A percentile compares a stretch with the other conserved stretches of the same genome.
Conservation (phyloP, 352 stramenopile species). For the Globisporangium cederbergense region DNA sequence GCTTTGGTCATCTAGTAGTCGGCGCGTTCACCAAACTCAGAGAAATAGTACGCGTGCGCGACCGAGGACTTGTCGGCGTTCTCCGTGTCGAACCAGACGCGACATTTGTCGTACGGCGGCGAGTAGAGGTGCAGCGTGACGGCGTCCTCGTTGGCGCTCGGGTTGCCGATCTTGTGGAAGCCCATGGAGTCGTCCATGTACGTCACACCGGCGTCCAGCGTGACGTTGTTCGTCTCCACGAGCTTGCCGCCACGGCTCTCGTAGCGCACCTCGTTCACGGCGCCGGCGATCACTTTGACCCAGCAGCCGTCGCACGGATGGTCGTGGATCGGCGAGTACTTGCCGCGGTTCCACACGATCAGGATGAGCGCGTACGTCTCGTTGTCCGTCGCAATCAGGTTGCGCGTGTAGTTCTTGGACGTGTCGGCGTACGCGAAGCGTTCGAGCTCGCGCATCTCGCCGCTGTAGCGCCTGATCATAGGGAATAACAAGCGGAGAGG, state of each 20-base stretch:
- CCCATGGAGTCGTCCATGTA: constrained; percentile 77
- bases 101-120: constrained; percentile 76
- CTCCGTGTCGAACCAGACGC: constrained; percentile 68
- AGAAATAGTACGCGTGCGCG: constrained; percentile 73
- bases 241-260: constrained; percentile 21
- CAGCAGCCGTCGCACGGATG: constrained; percentile 87
- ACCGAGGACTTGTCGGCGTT: constrained; percentile 54
- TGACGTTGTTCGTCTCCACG: constrained; percentile 27
- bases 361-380: constrained; percentile 91
- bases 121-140: constrained; percentile 85
- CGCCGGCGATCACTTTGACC: constrained; percentile 68
- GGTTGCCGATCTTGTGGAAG: constrained; percentile 83
- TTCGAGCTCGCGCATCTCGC: constrained; percentile 43
- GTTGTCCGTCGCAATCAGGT: constrained; percentile 87
- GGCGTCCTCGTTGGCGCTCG: constrained; percentile 33
- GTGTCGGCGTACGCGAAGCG: constrained; percentile 70
- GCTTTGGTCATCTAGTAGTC: constrained; percentile 29
- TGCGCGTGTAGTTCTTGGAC: constrained; percentile 87
- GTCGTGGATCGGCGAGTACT: constrained; percentile 84
- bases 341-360: constrained; percentile 89
- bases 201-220: constrained; percentile 28
- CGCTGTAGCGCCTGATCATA: constrained; percentile 29
- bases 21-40: constrained; percentile 60
- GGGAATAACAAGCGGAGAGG: background rate
- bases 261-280: constrained; percentile 74